Percentiles rank a stretch among this genome's conserved stretches.
These are phyloP conservation scores for Articulospora tetracladia DNA, from an alignment of 495 filamentous ascomycete species.

Conservation along the genomic window DNA sequence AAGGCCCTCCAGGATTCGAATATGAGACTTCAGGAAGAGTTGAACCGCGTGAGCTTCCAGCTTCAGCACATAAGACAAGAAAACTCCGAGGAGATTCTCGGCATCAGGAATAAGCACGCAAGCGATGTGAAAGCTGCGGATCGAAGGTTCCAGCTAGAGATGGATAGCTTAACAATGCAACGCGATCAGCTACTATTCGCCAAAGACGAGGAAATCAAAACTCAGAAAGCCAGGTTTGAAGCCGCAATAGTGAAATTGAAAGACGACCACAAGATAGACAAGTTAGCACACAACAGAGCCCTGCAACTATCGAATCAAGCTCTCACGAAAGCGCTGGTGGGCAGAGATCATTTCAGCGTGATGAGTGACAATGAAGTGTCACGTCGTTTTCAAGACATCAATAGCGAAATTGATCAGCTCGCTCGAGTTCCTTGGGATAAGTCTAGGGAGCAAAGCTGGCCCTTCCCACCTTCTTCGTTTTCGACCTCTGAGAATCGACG, in stretches of 20 bases:
- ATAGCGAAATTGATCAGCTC: conserved; percentile 9
- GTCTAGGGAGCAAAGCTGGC: conserved; percentile 1
- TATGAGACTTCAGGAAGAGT: neutral
- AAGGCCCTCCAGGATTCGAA: neutral
- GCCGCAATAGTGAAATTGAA: neutral
- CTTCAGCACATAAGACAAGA: neutral
- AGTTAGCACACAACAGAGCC: neutral
- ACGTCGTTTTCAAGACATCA: neutral
- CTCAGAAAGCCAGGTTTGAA: neutral
- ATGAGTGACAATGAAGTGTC: conserved; percentile 11
- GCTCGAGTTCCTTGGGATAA: conserved; percentile 5
- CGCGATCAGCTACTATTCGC: neutral
- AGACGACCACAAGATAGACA: neutral
- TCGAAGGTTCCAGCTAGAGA: neutral
- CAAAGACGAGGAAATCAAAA: neutral
- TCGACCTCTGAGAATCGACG: neutral
- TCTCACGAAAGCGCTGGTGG: conserved; percentile 4
- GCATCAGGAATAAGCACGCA: neutral
- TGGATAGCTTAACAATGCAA: neutral
- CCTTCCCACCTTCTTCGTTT: neutral
- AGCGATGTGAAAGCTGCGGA: neutral
- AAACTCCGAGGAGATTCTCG: neutral
- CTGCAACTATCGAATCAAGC: neutral
- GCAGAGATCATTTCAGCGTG: conserved; percentile 7
- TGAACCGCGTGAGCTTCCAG: neutral